Evolutionary conservation across 176 grass and related monocot genomes (phyloP).

Genomic region (Eleusine indica): DNA sequence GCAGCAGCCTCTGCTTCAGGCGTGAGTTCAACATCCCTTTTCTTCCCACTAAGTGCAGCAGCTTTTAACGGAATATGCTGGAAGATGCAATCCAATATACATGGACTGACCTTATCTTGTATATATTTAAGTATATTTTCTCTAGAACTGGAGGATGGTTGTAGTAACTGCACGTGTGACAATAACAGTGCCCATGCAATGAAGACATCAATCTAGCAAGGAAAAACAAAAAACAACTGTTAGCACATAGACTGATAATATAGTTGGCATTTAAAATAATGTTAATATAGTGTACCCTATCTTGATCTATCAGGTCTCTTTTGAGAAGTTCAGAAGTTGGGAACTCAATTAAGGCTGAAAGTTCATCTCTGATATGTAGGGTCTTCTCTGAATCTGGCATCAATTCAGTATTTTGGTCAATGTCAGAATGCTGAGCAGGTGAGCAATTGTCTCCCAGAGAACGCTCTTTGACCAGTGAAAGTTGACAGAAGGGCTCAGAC

Average conservation of each 20-base stretch:
- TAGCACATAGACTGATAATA: constrained; percentile 28
- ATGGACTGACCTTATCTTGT: constrained; percentile 73
- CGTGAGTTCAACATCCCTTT: constrained; percentile 71
- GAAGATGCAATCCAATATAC: constrained; percentile 85
- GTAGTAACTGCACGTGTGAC: constrained; percentile 62
- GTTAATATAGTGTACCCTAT: constrained; percentile 57
- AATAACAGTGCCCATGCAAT: constrained; percentile 78
- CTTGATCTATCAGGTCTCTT: constrained; percentile 61
- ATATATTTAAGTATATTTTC: constrained; percentile 75
- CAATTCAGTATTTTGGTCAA: constrained; percentile 31
- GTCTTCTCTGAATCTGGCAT: constrained; percentile 57
- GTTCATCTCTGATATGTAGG: constrained; percentile 74
- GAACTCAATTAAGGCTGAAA: constrained; percentile 68
- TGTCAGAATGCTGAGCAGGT: constrained; percentile 46
- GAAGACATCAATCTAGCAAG: constrained; percentile 74
- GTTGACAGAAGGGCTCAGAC: constrained; percentile 67
- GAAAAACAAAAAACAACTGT: constrained; percentile 29
- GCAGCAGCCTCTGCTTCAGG: constrained; percentile 76
- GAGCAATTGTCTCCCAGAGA: constrained; percentile 35
- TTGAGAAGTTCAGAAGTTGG: constrained; percentile 63
- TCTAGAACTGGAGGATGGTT: constrained; percentile 57
- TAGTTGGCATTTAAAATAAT: constrained; percentile 23
- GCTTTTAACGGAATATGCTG: constrained; percentile 84
- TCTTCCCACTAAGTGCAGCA: constrained; percentile 54
- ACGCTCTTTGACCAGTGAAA: constrained; percentile 68